These are phyloP conservation scores for Mycena epipterygia DNA, from an alignment of 768 basidiomycete species.

Conservation along the genomic window DNA sequence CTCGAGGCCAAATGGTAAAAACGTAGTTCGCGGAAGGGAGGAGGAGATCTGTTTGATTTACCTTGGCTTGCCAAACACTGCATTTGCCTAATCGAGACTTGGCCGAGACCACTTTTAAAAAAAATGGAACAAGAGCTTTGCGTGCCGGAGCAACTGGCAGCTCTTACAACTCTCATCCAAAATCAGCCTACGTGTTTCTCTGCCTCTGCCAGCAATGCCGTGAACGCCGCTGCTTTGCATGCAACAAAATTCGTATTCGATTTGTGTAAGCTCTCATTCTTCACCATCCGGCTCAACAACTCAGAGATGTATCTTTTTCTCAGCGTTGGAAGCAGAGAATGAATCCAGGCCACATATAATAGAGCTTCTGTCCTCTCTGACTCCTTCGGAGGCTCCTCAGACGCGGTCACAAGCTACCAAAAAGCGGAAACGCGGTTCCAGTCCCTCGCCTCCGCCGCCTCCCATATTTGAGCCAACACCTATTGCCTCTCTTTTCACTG, in stretches of 20 bases:
- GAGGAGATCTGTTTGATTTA: neutral
- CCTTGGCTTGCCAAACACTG: neutral
- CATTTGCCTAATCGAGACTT: constrained; percentile 11
- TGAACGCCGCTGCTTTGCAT: constrained; percentile 69
- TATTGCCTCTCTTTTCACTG: constrained; percentile 77
- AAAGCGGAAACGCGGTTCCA: constrained; percentile 58
- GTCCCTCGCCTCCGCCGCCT: constrained; percentile 49
- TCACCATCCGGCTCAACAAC: neutral
- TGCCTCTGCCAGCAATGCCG: constrained; percentile 64
- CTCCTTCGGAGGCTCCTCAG: constrained; percentile 76
- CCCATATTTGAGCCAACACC: constrained; percentile 72
- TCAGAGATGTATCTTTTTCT: constrained; percentile 15
- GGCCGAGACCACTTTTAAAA: constrained; percentile 12
- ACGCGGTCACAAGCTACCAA: constrained; percentile 76
- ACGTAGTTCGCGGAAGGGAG: too few relatives aligned
- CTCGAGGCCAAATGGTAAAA: too few relatives aligned
- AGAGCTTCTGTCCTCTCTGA: constrained; percentile 76
- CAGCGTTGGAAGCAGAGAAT: constrained; percentile 71
- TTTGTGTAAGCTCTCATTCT: constrained; percentile 63
- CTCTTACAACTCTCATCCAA: constrained; percentile 69
- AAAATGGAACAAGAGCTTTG: constrained; percentile 16
- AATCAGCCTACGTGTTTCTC: constrained; percentile 64
- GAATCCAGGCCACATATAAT: constrained; percentile 74
- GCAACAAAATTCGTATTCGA: constrained; percentile 86
- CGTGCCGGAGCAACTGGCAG: constrained; percentile 54